Evolutionary conservation across 305 asterid genomes (phyloP).

Genomic region (Fraxinus xanthoxyloides): DNA sequence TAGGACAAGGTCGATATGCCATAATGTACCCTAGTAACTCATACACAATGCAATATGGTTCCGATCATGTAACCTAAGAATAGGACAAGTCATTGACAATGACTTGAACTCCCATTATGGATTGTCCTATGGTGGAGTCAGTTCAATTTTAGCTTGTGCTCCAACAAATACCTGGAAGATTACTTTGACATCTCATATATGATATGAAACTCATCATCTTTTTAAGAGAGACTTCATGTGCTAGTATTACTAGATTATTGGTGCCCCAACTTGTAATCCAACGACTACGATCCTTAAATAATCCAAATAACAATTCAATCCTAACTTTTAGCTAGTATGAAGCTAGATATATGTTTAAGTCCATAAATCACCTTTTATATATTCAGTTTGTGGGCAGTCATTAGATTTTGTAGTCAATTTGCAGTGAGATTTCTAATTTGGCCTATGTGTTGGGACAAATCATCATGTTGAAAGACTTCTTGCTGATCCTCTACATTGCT

Average conservation of each 20-base stretch:
- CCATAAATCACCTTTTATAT: not conserved
- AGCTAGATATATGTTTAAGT: not conserved
- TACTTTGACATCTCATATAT: not conserved
- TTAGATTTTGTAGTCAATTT: constrained; percentile 4
- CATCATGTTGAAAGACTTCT: not conserved
- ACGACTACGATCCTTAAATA: not conserved
- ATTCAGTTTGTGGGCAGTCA: not conserved
- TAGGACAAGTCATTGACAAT: not conserved
- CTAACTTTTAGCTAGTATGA: not conserved
- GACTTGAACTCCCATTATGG: not conserved
- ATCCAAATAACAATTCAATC: not conserved
- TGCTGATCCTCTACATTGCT: not conserved
- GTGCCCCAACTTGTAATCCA: not conserved
- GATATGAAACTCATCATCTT: not conserved
- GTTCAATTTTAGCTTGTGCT: not conserved
- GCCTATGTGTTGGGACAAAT: not conserved
- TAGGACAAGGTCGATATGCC: not conserved
- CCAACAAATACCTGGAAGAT: not conserved
- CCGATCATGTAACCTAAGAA: not conserved
- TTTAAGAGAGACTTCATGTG: not conserved
- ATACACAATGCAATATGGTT: not conserved
- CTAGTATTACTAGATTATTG: not conserved
- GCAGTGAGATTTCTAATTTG: not conserved
- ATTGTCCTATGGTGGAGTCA: not conserved
- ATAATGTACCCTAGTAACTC: not conserved